These are phyloP conservation scores for Candida taoyuanica DNA, from an alignment of 805 yeast genomes.

Conservation along the genomic window DNA sequence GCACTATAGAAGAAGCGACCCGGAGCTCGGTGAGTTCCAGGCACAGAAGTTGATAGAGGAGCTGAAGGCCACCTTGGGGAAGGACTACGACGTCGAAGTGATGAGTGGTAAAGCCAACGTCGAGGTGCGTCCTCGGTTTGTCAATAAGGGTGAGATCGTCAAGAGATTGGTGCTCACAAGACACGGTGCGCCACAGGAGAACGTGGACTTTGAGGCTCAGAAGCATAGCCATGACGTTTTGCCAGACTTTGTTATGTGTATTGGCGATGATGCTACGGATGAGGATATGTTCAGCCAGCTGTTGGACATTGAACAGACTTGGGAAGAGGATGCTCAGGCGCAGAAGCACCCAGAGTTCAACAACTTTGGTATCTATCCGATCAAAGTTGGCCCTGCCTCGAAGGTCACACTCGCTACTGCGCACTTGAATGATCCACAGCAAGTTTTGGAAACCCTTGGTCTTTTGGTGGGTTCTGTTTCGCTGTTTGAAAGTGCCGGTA, in stretches of 20 bases:
- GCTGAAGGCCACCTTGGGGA: slow-evolving; percentile 53
- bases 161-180: slow-evolving; percentile 64
- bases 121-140: slow-evolving; percentile 93
- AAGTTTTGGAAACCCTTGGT: slow-evolving; percentile 81
- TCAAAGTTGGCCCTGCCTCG: slow-evolving; percentile 89
- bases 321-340: slow-evolving; percentile 34
- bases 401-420: slow-evolving; percentile 82
- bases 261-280: slow-evolving; percentile 96
- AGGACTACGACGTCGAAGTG: slow-evolving; percentile 78
- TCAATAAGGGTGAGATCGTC: slow-evolving; percentile 96
- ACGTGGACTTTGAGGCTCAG: slow-evolving; percentile 29
- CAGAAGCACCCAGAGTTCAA: slow-evolving; percentile 31
- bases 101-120: slow-evolving; percentile 97
- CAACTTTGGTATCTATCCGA: slow-evolving; percentile 68
- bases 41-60: slow-evolving; percentile 69
- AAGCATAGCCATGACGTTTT: slow-evolving; percentile 38
- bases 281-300: slow-evolving; percentile 94
- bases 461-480: slow-evolving; percentile 75
- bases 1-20: slow-evolving; percentile 96
- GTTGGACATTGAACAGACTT: slow-evolving; percentile 52
- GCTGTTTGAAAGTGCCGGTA: slow-evolving; percentile 71
- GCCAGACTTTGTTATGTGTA: slow-evolving; percentile 83
- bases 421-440: slow-evolving; percentile 77
- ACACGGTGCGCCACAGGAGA: slow-evolving; percentile 51
- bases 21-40: slow-evolving; percentile 85